phyloP scores from a whole-genome alignment of 2,329 filamentous ascomycete genomes.

The Penicillium brasilianum region DNA sequence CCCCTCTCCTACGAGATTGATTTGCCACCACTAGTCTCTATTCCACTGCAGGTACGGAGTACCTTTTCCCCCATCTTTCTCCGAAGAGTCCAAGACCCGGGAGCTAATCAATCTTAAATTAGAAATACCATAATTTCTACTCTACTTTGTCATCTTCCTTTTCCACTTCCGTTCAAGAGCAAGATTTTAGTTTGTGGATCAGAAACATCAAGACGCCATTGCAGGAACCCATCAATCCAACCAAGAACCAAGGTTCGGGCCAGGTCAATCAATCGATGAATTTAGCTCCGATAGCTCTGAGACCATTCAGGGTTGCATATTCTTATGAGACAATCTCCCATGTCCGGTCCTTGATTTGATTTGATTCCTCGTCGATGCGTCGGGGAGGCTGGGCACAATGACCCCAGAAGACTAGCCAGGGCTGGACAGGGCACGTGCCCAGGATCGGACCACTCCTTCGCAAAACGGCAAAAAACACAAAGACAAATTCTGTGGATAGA shows the following conservation, averaged over 20 bases:
- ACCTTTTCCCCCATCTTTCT: background rate
- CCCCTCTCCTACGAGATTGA: background rate
- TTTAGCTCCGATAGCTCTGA: slow-evolving; percentile 6
- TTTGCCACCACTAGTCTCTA: background rate
- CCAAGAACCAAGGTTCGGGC: slow-evolving; percentile 26
- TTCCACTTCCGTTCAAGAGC: background rate
- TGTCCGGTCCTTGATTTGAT: background rate
- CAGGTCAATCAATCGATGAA: slow-evolving; percentile 21
- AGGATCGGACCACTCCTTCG: slow-evolving; percentile 4
- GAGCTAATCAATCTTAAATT: background rate
- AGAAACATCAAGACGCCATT: slow-evolving; percentile 2
- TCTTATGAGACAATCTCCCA: slow-evolving; percentile 13
- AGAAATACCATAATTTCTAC: background rate
- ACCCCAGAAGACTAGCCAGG: slow-evolving; percentile 2
- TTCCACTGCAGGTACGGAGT: slow-evolving; percentile 31
- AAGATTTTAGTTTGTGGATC: slow-evolving; percentile 20
- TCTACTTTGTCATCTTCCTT: background rate
- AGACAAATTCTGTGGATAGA: background rate
- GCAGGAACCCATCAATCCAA: slow-evolving; percentile 25
- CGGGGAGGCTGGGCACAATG: background rate
- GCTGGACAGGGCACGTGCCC: slow-evolving; percentile 28
- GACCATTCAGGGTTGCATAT: slow-evolving; percentile 21
- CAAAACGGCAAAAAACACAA: background rate
- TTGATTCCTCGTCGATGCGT: background rate
- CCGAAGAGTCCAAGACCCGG: background rate